Evolutionary conservation across 306 rosid genomes (phyloP).

Genomic region (Purshia tridentata): DNA sequence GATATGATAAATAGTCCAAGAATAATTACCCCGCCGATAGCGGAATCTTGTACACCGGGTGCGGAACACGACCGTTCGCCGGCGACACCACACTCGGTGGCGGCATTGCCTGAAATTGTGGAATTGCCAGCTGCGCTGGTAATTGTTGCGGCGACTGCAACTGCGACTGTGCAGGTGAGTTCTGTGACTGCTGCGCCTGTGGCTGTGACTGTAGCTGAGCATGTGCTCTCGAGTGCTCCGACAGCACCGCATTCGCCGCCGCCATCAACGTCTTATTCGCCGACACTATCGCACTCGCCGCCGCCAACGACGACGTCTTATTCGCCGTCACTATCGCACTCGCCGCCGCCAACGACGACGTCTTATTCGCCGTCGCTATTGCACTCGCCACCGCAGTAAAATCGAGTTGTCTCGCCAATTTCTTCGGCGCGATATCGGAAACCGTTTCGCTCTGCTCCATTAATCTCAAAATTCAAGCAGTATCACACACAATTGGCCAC

Average conservation of each 20-base stretch:
- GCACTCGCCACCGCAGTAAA: conserved; percentile 34
- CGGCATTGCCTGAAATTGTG: conserved; percentile 12
- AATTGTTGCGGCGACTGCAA: neutral
- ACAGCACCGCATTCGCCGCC: conserved; percentile 18
- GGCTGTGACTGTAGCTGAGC: conserved; percentile 29
- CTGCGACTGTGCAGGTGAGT: conserved; percentile 9
- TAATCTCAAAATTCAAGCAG: conserved; percentile 10
- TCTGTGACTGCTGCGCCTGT: conserved; percentile 11
- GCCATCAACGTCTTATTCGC: neutral
- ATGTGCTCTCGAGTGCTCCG: neutral
- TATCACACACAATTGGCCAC: conserved; percentile 1
- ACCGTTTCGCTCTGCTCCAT: conserved; percentile 60
- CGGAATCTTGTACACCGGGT: conserved; percentile 42
- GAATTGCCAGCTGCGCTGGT: neutral
- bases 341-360: conserved; percentile 6
- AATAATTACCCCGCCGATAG: conserved; percentile 42
- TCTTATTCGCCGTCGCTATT: too few relatives aligned
- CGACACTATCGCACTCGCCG: neutral
- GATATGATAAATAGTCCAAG: neutral
- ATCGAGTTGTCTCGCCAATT: conserved; percentile 64
- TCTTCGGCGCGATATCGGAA: conserved; percentile 39
- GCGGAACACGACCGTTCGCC: conserved; percentile 37
- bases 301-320: conserved; percentile 10
- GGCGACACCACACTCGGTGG: conserved; percentile 30
- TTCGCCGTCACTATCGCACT: too few relatives aligned